These are phyloP conservation scores for Syzygium aromaticum DNA, from an alignment of 345 rosid species.

Conservation along the genomic window DNA sequence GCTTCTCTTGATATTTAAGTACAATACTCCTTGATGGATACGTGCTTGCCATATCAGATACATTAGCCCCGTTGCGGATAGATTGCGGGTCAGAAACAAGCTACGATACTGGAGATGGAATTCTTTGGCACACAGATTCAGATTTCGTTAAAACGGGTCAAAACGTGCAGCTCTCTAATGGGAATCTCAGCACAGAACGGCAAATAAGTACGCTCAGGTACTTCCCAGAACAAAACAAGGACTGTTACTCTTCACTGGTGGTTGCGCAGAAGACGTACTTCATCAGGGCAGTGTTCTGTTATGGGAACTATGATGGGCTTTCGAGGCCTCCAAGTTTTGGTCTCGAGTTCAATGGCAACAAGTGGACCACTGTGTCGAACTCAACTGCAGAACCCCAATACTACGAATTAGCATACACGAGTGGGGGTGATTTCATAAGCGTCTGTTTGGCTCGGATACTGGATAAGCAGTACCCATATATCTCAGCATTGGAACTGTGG, in stretches of 20 bases:
- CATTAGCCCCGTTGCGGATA: neutral
- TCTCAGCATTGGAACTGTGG: constrained; percentile 17
- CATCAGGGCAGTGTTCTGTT: neutral
- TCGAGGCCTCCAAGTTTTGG: constrained; percentile 1
- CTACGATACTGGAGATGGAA: neutral
- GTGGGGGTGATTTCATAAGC: neutral
- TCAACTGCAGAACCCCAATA: neutral
- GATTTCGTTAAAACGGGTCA: neutral
- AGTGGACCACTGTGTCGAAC: constrained; percentile 9
- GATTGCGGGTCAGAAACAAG: neutral
- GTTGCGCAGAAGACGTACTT: neutral
- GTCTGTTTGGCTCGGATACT: constrained; percentile 9
- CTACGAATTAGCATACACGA: neutral
- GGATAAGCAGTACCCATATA: constrained; percentile 9
- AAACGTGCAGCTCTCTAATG: neutral
- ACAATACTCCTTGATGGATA: neutral
- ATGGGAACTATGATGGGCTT: neutral
- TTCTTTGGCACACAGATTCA: neutral
- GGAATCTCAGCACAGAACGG: neutral
- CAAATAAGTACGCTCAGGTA: neutral
- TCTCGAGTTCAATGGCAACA: constrained; percentile 1
- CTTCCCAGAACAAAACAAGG: neutral
- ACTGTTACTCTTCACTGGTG: neutral
- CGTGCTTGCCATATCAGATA: neutral
- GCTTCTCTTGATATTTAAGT: neutral